Evolutionary conservation across 1,139 yeast species (phyloP).

Genomic region (Lizanozyma gosingica): DNA sequence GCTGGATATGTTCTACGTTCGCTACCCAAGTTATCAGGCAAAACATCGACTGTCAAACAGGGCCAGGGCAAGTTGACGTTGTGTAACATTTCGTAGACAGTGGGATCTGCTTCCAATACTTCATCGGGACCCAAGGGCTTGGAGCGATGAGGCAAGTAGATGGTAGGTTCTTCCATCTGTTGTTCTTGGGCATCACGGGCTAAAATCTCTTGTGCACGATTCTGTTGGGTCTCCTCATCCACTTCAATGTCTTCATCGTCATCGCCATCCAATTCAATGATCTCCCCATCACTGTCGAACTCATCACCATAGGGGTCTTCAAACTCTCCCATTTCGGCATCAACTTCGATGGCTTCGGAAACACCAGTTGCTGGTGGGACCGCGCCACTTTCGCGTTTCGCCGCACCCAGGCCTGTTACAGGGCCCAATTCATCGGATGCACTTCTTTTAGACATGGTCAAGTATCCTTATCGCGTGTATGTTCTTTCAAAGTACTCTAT

Average conservation of each 20-base stretch:
- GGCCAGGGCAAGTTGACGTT: conserved; percentile 96
- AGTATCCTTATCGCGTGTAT: too few species aligned
- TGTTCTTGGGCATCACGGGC: conserved; percentile 13
- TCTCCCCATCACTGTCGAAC: conserved; percentile 87
- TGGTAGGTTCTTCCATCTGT: conserved; percentile 24
- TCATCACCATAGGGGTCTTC: conserved; percentile 96
- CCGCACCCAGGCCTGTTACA: not conserved
- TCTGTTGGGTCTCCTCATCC: conserved; percentile 7
- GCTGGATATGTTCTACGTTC: conserved; percentile 92
- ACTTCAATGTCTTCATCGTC: conserved; percentile 45
- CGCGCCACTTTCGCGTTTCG: not conserved
- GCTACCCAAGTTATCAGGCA: conserved; percentile 79
- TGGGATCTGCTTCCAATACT: conserved; percentile 91
- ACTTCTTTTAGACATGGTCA: not conserved
- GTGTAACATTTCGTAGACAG: conserved; percentile 94
- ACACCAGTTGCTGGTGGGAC: conserved; percentile 9
- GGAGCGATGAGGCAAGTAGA: conserved; percentile 81
- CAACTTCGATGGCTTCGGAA: conserved; percentile 22
- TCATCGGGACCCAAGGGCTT: conserved; percentile 93
- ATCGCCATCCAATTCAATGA: conserved; percentile 64
- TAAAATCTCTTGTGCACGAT: not conserved
- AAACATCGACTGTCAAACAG: conserved; percentile 78
- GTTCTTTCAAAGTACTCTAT: too few species aligned
- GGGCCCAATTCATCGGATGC: not conserved
- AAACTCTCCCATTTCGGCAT: conserved; percentile 76